Evolutionary conservation across 345 rosid species (phyloP).

Genomic region (Populus euphratica): DNA sequence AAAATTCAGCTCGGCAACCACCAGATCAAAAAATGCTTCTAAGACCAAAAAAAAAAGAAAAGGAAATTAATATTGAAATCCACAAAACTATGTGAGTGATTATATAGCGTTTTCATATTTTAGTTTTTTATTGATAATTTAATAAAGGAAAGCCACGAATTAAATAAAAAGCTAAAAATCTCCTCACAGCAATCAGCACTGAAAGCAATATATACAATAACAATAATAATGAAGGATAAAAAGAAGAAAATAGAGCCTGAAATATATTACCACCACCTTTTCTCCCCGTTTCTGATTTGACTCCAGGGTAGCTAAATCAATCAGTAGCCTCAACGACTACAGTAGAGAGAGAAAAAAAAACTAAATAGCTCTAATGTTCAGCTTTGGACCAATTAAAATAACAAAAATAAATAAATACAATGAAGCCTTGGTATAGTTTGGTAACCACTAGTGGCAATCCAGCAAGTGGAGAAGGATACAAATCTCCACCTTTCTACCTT

Average conservation of each 20-base stretch:
- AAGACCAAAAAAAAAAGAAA: too few relatives aligned
- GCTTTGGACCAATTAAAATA: neutral
- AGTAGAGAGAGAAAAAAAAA: too few relatives aligned
- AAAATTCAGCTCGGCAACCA: too few relatives aligned
- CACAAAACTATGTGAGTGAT: too few relatives aligned
- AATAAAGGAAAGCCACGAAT: neutral
- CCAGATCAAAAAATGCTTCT: too few relatives aligned
- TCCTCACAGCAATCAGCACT: neutral
- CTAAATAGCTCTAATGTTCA: neutral
- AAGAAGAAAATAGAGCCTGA: neutral
- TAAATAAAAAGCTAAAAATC: neutral
- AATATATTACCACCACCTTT: neutral
- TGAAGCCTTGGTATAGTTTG: neutral
- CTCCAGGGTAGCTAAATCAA: too few relatives aligned
- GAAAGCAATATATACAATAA: neutral
- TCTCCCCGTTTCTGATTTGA: neutral
- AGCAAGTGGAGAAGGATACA: neutral
- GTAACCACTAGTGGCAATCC: neutral
- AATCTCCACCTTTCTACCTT: neutral
- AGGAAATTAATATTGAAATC: too few relatives aligned
- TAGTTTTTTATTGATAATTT: neutral
- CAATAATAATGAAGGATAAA: too few relatives aligned
- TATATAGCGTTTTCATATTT: too few relatives aligned
- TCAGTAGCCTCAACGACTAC: neutral
- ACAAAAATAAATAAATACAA: constrained; percentile 1